These are phyloP conservation scores for Rickenella mellea DNA, from an alignment of 768 basidiomycete genomes.

Conservation along the genomic window DNA sequence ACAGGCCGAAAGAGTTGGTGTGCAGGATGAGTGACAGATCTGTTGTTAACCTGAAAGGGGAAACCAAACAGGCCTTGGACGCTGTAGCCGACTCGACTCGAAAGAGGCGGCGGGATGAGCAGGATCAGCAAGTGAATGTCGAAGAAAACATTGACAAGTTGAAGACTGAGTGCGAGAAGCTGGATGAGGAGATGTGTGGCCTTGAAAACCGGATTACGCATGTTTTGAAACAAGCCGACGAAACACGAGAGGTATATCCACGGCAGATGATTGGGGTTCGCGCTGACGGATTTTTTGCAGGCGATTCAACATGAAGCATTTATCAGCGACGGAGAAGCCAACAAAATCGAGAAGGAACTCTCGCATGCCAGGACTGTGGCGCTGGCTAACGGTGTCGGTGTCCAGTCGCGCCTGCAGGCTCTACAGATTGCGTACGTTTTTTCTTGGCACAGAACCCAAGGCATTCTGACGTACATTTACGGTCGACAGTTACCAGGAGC, in stretches of 20 bases:
- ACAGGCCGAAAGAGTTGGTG: slow-evolving; percentile 61
- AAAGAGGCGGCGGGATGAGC: slow-evolving; percentile 55
- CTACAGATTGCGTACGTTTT: slow-evolving; percentile 63
- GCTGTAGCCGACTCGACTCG: slow-evolving; percentile 65
- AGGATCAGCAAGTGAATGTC: slow-evolving; percentile 70
- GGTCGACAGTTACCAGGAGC: slow-evolving; percentile 58
- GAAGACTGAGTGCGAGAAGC: slow-evolving; percentile 66
- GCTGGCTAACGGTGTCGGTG: slow-evolving; percentile 72
- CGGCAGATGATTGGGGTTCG: not conserved
- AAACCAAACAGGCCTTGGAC: slow-evolving; percentile 70
- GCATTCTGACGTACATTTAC: slow-evolving; percentile 3
- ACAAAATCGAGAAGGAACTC: slow-evolving; percentile 60
- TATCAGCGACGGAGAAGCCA: slow-evolving; percentile 56
- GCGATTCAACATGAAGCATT: slow-evolving; percentile 69
- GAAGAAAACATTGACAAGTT: slow-evolving; percentile 80
- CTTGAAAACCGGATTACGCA: slow-evolving; percentile 63
- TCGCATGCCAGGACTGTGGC: slow-evolving; percentile 69
- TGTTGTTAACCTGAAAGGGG: slow-evolving; percentile 62
- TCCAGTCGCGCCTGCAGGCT: slow-evolving; percentile 68
- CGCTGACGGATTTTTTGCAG: slow-evolving; percentile 24
- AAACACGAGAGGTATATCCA: slow-evolving; percentile 63
- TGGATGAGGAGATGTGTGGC: slow-evolving; percentile 69
- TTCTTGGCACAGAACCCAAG: not conserved
- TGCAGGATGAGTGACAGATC: slow-evolving; percentile 6
- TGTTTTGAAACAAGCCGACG: slow-evolving; percentile 69